Evolutionary conservation across 805 yeast genomes (phyloP).

Genomic region (Saturnispora mendoncae): DNA sequence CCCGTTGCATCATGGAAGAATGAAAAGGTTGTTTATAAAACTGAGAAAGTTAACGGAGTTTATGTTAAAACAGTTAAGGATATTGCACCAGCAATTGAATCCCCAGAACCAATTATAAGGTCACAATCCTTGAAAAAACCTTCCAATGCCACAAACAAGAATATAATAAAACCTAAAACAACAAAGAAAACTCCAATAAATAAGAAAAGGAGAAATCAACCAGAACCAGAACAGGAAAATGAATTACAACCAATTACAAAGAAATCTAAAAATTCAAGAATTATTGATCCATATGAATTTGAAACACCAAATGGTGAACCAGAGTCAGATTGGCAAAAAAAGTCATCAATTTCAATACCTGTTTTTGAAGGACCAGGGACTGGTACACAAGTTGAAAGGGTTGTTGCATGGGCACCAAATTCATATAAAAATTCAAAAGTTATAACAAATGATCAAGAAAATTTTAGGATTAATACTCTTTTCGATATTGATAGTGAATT

Average conservation of each 20-base stretch:
- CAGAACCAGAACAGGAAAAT: neutral
- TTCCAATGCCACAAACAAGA: neutral
- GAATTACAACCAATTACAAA: neutral
- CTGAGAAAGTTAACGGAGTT: constrained; percentile 35
- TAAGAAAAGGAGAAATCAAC: neutral
- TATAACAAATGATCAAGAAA: constrained; percentile 36
- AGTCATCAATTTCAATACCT: constrained; percentile 31
- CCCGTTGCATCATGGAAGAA: constrained; percentile 83
- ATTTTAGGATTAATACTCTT: constrained; percentile 53
- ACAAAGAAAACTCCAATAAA: neutral
- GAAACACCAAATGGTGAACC: neutral
- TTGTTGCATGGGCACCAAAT: constrained; percentile 60
- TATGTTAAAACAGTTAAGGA: constrained; percentile 50
- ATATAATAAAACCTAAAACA: neutral
- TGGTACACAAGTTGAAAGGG: constrained; percentile 34
- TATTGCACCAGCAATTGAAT: constrained; percentile 39
- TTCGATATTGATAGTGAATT: constrained; percentile 55
- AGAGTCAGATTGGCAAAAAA: constrained; percentile 49
- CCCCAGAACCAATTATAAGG: neutral
- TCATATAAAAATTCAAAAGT: constrained; percentile 38
- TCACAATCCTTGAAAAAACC: neutral
- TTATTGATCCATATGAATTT: neutral
- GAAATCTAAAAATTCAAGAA: neutral
- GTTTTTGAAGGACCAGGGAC: constrained; percentile 45
- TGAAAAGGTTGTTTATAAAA: constrained; percentile 58